Percentiles rank a stretch among this genome's conserved stretches.
phyloP scores from a whole-genome alignment of 2,329 filamentous ascomycete genomes.

The Phoma herbarum region DNA sequence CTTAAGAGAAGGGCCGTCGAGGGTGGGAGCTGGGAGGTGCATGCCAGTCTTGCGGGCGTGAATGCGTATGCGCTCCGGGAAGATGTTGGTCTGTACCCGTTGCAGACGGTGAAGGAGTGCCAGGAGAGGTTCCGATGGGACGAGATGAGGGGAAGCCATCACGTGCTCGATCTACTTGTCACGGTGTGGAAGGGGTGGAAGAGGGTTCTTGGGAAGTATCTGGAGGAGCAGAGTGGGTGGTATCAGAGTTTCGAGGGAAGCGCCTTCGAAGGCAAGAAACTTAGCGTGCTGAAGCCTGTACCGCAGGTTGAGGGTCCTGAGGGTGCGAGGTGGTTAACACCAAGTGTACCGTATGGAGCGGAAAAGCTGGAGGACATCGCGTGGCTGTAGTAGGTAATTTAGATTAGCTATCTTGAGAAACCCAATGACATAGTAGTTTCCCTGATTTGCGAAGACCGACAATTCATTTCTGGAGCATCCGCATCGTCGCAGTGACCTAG shows the following conservation, averaged over 20 bases:
- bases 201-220: slow-evolving; percentile 30
- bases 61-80: slow-evolving; percentile 43
- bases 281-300: slow-evolving; percentile 39
- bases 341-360: slow-evolving; percentile 27
- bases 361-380: slow-evolving; percentile 17
- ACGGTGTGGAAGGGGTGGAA: slow-evolving; percentile 41
- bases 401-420: too few species aligned
- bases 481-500: too few species aligned
- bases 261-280: slow-evolving; percentile 32
- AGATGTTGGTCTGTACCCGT: slow-evolving; percentile 48
- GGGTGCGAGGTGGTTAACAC: slow-evolving; percentile 18
- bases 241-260: slow-evolving; percentile 36
- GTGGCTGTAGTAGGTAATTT: slow-evolving; percentile 1
- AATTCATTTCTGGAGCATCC: too few species aligned
- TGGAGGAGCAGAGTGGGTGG: slow-evolving; percentile 29
- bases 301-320: slow-evolving; percentile 28
- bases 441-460: too few species aligned
- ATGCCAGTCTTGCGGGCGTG: slow-evolving; percentile 39
- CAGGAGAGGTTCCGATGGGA: slow-evolving; percentile 38
- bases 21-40: slow-evolving; percentile 31
- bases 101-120: slow-evolving; percentile 35
- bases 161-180: slow-evolving; percentile 42
- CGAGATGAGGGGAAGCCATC: slow-evolving; percentile 38
- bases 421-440: too few species aligned
- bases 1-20: slow-evolving; percentile 34